phyloP scores from a whole-genome alignment of 345 rosid species.

The Syzygium aromaticum region DNA sequence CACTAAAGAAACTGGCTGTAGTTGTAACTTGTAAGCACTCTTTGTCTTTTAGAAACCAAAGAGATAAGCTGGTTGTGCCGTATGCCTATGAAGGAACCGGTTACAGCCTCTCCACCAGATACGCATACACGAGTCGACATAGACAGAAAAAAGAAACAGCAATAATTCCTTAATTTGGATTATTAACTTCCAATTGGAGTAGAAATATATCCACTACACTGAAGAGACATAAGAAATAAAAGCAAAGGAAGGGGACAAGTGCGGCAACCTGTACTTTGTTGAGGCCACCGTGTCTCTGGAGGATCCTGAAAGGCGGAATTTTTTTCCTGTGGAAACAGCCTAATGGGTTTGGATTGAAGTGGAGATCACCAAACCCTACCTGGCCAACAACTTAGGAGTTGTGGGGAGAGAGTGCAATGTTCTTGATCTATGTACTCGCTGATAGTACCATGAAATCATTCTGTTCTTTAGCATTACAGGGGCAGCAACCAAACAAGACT shows the following conservation, averaged over 20 bases:
- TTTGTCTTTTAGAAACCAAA: background rate
- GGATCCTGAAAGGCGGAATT: background rate
- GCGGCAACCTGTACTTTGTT: background rate
- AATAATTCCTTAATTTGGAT: background rate
- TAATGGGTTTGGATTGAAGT: no score
- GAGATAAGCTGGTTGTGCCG: background rate
- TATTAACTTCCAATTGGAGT: background rate
- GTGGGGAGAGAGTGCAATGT: background rate
- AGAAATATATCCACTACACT: background rate
- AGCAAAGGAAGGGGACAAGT: background rate
- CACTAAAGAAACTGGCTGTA: background rate
- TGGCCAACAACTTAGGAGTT: no score
- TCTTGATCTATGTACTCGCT: background rate
- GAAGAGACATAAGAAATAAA: background rate
- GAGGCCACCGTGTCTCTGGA: background rate
- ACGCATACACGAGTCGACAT: background rate
- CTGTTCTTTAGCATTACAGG: background rate
- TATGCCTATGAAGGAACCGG: background rate
- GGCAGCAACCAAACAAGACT: background rate
- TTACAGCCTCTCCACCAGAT: background rate
- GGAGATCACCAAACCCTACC: no score
- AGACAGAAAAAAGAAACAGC: background rate
- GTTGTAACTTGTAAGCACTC: background rate
- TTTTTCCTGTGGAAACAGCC: no score
- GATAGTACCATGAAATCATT: background rate